phyloP scores from a whole-genome alignment of 2,329 filamentous ascomycete genomes.

The Fonsecaea nubica region DNA sequence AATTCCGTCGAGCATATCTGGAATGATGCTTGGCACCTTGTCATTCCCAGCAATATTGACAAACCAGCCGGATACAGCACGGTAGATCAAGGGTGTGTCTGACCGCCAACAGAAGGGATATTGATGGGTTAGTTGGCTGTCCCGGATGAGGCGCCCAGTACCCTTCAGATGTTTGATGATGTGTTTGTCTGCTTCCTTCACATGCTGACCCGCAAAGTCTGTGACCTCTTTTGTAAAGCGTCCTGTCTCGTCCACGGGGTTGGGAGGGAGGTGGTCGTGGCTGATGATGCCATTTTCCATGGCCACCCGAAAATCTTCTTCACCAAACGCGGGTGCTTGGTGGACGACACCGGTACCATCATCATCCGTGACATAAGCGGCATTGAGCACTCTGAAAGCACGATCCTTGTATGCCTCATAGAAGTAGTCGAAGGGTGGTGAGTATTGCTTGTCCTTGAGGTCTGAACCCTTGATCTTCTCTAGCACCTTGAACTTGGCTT shows the following conservation, averaged over 20 bases:
- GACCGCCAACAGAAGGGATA: constrained; percentile 89
- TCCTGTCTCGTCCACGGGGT: constrained; percentile 82
- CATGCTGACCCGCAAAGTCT: constrained; percentile 81
- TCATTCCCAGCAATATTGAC: constrained; percentile 72
- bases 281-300: constrained; percentile 75
- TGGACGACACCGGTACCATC: constrained; percentile 89
- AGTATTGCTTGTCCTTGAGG: constrained; percentile 81
- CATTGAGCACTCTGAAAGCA: constrained; percentile 78
- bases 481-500: constrained; percentile 81
- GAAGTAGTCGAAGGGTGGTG: constrained; percentile 83
- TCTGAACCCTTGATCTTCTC: constrained; percentile 77
- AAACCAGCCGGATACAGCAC: constrained; percentile 90
- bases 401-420: constrained; percentile 80
- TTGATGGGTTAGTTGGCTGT: constrained; percentile 80
- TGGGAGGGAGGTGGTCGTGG: constrained; percentile 75
- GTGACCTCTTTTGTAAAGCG: constrained; percentile 73
- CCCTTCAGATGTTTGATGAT: constrained; percentile 84
- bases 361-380: constrained; percentile 80
- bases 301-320: constrained; percentile 86
- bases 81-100: constrained; percentile 85
- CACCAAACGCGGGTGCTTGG: constrained; percentile 85
- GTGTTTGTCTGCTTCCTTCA: constrained; percentile 85
- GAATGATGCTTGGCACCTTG: constrained; percentile 61
- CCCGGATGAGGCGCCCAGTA: constrained; percentile 74
- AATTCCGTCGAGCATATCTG: constrained; percentile 82